These are phyloP conservation scores for Phlyctochytrium bullatum DNA, from an alignment of 192 early-diverging fungal species.

Conservation along the genomic window DNA sequence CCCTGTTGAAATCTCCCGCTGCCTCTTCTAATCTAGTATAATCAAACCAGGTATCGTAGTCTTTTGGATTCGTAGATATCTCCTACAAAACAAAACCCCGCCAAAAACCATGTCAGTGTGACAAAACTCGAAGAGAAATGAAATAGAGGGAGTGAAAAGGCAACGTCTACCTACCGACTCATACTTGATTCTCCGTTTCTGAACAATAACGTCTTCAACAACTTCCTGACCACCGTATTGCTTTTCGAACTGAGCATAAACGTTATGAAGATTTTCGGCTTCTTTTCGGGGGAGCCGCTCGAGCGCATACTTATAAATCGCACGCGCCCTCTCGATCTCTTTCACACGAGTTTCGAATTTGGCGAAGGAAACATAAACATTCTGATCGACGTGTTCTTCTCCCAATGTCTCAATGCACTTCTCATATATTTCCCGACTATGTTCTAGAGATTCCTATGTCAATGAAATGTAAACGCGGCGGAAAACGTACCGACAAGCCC, in stretches of 20 bases:
- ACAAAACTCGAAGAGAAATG: conserved; percentile 9
- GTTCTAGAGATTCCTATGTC: conserved; percentile 42
- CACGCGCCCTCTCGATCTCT: conserved; percentile 91
- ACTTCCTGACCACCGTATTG: conserved; percentile 85
- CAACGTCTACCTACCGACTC: conserved; percentile 51
- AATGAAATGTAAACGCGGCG: neutral
- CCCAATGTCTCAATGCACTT: conserved; percentile 84
- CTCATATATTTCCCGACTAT: conserved; percentile 82
- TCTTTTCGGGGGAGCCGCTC: conserved; percentile 78
- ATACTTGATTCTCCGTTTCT: conserved; percentile 87
- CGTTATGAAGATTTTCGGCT: conserved; percentile 86
- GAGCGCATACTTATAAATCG: conserved; percentile 94
- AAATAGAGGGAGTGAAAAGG: conserved; percentile 1
- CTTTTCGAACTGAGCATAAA: conserved; percentile 96
- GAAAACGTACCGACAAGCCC: conserved; percentile 57
- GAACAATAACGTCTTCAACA: conserved; percentile 87
- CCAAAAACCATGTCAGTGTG: conserved; percentile 1
- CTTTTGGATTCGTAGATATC: conserved; percentile 64
- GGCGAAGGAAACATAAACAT: conserved; percentile 94
- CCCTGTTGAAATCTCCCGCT: conserved; percentile 63
- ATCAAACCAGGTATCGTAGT: conserved; percentile 99
- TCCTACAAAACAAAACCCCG: conserved; percentile 40
- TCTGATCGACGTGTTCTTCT: conserved; percentile 89
- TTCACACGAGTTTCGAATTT: conserved; percentile 88
- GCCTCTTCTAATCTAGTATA: conserved; percentile 87